Evolutionary conservation across 225 moss, liverwort and hornwort genomes (phyloP).

Genomic region (Pseudoscleropodium purum): DNA sequence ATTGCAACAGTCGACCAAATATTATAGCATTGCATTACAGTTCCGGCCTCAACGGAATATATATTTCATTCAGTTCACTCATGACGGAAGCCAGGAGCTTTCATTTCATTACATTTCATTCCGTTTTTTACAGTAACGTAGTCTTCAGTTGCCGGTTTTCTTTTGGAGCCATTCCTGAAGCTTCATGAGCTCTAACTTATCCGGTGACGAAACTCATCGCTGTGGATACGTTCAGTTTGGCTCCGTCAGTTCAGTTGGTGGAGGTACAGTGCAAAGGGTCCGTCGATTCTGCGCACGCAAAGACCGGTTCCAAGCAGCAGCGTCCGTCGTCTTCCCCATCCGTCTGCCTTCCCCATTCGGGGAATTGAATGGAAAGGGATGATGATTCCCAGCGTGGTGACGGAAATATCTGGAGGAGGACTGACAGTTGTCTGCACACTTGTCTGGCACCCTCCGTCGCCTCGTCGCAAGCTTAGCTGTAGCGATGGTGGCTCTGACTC

Average conservation of each 20-base stretch:
- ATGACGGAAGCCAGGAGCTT: background rate
- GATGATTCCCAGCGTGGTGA: background rate
- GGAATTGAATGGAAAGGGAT: too few relatives aligned
- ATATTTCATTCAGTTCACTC: background rate
- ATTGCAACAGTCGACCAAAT: background rate
- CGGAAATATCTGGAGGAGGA: background rate
- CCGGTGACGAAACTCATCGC: background rate
- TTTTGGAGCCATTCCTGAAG: background rate
- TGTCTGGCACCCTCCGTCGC: background rate
- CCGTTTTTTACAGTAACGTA: background rate
- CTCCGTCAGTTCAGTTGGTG: background rate
- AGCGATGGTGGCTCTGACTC: background rate
- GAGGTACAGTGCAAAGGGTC: background rate
- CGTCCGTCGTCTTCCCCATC: too few relatives aligned
- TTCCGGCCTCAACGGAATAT: background rate
- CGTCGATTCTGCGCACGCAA: background rate
- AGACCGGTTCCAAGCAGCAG: background rate
- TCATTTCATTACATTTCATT: too few relatives aligned
- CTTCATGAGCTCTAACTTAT: background rate
- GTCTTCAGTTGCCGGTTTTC: background rate
- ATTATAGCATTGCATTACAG: background rate
- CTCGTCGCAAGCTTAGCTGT: background rate
- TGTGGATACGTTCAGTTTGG: background rate
- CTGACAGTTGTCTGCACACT: background rate
- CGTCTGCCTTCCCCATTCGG: too few relatives aligned